A percentile compares a stretch with the other conserved stretches of the same genome.
Evolutionary conservation across 148 eudicot genomes (phyloP).

Genomic region (Silene conica): DNA sequence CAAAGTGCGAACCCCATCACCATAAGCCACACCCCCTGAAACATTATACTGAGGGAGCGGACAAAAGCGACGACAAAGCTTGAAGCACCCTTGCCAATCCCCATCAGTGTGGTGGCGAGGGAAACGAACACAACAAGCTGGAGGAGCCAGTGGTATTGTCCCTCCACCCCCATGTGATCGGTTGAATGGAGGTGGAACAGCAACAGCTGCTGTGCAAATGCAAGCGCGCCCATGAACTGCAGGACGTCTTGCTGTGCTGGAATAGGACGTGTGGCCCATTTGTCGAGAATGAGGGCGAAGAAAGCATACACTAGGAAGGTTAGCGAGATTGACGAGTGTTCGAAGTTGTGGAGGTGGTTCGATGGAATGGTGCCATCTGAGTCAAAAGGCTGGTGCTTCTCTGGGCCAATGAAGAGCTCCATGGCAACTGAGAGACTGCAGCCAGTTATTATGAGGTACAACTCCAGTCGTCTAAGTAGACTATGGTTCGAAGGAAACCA

Average conservation of each 20-base stretch:
- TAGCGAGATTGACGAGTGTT: slow-evolving; percentile 63
- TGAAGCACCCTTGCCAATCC: slow-evolving; percentile 32
- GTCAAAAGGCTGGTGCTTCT: slow-evolving; percentile 71
- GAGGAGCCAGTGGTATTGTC: slow-evolving; percentile 81
- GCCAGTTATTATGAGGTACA: slow-evolving; percentile 58
- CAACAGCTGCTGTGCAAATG: slow-evolving; percentile 62
- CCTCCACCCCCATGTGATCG: slow-evolving; percentile 87
- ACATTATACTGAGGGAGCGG: slow-evolving; percentile 61
- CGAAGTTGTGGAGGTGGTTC: slow-evolving; percentile 83
- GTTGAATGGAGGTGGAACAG: slow-evolving; percentile 79
- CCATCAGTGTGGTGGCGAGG: slow-evolving; percentile 47
- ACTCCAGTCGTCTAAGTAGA: slow-evolving; percentile 46
- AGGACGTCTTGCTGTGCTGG: slow-evolving; percentile 37
- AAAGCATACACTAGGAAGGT: slow-evolving; percentile 55
- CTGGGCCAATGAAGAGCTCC: slow-evolving; percentile 73
- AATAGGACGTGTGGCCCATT: neutral
- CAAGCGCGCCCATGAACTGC: slow-evolving; percentile 43
- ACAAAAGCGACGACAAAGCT: slow-evolving; percentile 46
- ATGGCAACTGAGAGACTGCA: slow-evolving; percentile 47
- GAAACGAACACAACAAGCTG: slow-evolving; percentile 46
- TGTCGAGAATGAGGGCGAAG: slow-evolving; percentile 51
- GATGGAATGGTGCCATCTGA: slow-evolving; percentile 75
- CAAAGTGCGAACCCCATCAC: slow-evolving; percentile 75
- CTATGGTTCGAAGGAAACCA: slow-evolving; percentile 56
- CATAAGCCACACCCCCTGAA: slow-evolving; percentile 73